Evolutionary conservation across 148 eudicot genomes (phyloP).

Genomic region (Cornus suecica): DNA sequence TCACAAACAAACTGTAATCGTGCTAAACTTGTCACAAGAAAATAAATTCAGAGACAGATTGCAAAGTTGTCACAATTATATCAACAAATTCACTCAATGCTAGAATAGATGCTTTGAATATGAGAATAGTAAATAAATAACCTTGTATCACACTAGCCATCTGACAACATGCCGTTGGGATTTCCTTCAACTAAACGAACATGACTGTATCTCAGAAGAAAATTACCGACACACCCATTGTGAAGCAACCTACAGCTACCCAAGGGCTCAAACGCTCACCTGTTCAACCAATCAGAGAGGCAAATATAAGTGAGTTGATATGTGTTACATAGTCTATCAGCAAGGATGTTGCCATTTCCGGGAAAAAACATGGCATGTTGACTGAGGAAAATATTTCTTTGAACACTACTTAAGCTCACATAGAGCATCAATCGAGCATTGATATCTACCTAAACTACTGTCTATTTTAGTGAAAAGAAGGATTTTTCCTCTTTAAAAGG

Average conservation of each 20-base stretch:
- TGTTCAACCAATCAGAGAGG: conserved; percentile 18
- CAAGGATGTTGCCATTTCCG: background rate
- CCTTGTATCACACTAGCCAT: background rate
- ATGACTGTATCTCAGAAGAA: conserved; percentile 44
- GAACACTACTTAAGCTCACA: background rate
- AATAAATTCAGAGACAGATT: background rate
- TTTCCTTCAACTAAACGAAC: background rate
- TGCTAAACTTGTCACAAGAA: background rate
- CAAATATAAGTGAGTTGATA: background rate
- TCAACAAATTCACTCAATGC: background rate
- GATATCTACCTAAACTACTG: background rate
- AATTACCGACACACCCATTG: conserved; percentile 82
- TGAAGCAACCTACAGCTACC: conserved; percentile 74
- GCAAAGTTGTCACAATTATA: background rate
- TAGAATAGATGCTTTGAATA: background rate
- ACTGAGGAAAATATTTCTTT: background rate
- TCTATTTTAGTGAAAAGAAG: background rate
- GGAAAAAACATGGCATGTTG: background rate
- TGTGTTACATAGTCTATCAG: background rate
- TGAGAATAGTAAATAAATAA: background rate
- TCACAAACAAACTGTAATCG: background rate
- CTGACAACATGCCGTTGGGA: background rate
- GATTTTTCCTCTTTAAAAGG: background rate
- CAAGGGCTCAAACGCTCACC: conserved; percentile 87
- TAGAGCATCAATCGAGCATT: background rate